Base-by-base conservation (phyloP, 208 protist genomes). In the Trypanosoma vivax region DNA sequence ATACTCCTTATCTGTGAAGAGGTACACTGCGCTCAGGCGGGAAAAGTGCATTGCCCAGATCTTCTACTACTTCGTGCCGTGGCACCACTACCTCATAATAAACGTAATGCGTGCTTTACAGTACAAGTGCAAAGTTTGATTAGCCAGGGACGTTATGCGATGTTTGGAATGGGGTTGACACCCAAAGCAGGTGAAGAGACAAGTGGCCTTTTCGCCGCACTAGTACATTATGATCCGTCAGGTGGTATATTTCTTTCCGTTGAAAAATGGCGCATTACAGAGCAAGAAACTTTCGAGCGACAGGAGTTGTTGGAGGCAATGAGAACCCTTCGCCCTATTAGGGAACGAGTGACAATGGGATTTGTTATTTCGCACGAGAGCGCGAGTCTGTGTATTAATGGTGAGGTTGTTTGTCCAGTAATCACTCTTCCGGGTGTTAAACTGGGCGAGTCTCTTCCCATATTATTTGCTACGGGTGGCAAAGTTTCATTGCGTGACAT, bases 181-280 rank as follows among this genome's bases (percentile, higher is more conserved):
- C 35, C 48, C 2, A 42, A 21, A 14, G 47, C 51, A 19, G 61
- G 51, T 37, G 61, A 59, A 23, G 51, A 60, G 39, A 43, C 39
- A 38, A 9, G 25, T 27, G 61, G 61, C 1, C 54, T 68, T 60
- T 23, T 42, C 14, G 24, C 55, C 35, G 35, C 47, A 35, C 29
- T 60, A 47, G 28, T 68, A n/a, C 51, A 60, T 51, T 68, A 47
- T 54, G 61, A 68, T 25, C 14, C 50, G 28, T 55, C 47, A 23
- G 61, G 61, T 29, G 52, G 43, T 24, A 18, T 49, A 30, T 68
- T 68, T 60, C 18, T 68, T 30, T 68, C 61, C 14, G 61, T 68
- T 3, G 61, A 68, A 37, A 38, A 45, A 27, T 68, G 61, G 61
- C 52, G 45, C 51, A 38, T 68, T 33, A 60, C 60, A 29, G 51